Evolutionary conservation across 2,329 filamentous ascomycete genomes (phyloP).

Genomic region (Fusarium udum): DNA sequence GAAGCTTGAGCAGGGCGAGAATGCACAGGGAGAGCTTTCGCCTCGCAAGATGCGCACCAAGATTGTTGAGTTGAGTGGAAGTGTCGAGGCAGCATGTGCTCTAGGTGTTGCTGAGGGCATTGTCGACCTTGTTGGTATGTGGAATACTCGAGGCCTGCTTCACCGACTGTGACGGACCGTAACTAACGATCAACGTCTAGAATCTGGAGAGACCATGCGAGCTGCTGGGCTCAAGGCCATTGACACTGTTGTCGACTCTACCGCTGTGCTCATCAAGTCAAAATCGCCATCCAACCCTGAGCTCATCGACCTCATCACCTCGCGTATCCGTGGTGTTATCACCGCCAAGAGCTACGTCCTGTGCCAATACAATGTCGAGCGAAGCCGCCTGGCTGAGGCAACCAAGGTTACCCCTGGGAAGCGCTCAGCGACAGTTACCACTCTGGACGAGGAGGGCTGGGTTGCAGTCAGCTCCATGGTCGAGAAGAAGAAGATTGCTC

Average conservation of each 20-base stretch:
- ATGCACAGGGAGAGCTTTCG: constrained; percentile 48
- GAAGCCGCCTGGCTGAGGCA: constrained; percentile 72
- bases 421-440: constrained; percentile 90
- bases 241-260: constrained; percentile 88
- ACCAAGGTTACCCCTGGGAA: constrained; percentile 89
- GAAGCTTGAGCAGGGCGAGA: constrained; percentile 71
- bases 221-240: constrained; percentile 94
- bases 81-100: constrained; percentile 96
- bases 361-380: constrained; percentile 94
- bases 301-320: constrained; percentile 84
- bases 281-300: constrained; percentile 81
- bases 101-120: constrained; percentile 96
- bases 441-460: constrained; percentile 88
- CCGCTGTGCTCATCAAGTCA: constrained; percentile 91
- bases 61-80: constrained; percentile 93
- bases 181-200: constrained; percentile 55
- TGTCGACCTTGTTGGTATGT: constrained; percentile 93
- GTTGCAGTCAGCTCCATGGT: constrained; percentile 96
- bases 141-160: background rate
- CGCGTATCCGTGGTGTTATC: constrained; percentile 91
- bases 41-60: constrained; percentile 76
- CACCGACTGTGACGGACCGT: background rate
- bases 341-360: constrained; percentile 93
- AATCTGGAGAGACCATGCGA: constrained; percentile 98
- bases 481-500: constrained; percentile 83